Percentiles rank a stretch among this genome's conserved stretches.
These are phyloP conservation scores for Meyerozyma elateridarum DNA, from an alignment of 1,139 yeast genomes.

Conservation along the genomic window DNA sequence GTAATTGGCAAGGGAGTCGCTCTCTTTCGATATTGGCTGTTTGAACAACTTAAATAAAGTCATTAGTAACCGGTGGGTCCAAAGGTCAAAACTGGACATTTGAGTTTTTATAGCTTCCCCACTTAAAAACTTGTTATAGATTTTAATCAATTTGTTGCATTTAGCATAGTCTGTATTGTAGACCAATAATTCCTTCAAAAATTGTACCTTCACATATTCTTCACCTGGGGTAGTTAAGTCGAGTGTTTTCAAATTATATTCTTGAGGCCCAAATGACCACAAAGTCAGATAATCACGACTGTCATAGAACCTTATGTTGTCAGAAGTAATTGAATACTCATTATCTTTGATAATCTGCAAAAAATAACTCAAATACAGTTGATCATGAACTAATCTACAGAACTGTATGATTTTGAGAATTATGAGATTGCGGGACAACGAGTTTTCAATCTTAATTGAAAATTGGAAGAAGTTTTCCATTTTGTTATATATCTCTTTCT, in stretches of 20 bases:
- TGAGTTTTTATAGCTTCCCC: conserved; percentile 11
- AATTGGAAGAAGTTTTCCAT: conserved; percentile 57
- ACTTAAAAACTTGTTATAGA: conserved; percentile 23
- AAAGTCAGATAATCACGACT: conserved; percentile 7
- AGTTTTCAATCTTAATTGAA: conserved; percentile 34
- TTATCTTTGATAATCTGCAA: conserved; percentile 12
- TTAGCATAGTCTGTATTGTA: conserved; percentile 6
- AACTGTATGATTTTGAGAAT: conserved; percentile 32
- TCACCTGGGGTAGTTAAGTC: conserved; percentile 1
- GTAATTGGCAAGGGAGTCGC: conserved; percentile 25
- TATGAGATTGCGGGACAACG: conserved; percentile 33
- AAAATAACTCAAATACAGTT: conserved; percentile 28
- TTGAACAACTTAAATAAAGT: conserved; percentile 24
- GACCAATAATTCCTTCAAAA: conserved; percentile 11
- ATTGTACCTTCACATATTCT: conserved; percentile 10
- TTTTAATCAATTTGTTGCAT: conserved; percentile 15
- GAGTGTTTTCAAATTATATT: conserved; percentile 2
- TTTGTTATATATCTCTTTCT: conserved; percentile 53
- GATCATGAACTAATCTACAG: conserved; percentile 32
- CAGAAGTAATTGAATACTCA: conserved; percentile 7
- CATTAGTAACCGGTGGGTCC: conserved; percentile 22
- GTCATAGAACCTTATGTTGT: conserved; percentile 8
- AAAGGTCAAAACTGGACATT: conserved; percentile 17
- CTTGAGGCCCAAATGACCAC: conserved; percentile 6
- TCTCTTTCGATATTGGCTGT: conserved; percentile 18